Percentiles rank a stretch among this genome's conserved stretches.
phyloP scores from a whole-genome alignment of 495 filamentous ascomycete genomes.

The Aspergillus campestris region DNA sequence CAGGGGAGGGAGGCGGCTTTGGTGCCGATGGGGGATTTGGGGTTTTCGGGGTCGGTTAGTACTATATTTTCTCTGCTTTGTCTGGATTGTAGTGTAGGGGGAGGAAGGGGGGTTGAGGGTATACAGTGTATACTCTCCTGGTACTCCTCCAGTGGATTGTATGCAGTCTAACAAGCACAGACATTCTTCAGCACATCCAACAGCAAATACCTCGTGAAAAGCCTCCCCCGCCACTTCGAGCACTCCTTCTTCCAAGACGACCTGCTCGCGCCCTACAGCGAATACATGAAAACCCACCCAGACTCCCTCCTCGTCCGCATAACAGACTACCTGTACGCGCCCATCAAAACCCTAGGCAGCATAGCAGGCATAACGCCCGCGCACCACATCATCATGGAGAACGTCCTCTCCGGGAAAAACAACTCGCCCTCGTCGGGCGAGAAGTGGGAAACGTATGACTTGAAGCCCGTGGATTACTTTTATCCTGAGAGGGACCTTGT shows the following conservation, averaged over 20 bases:
- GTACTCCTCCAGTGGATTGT: not conserved
- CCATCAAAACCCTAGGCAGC: conserved; percentile 44
- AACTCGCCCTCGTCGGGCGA: conserved; percentile 25
- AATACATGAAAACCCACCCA: conserved; percentile 49
- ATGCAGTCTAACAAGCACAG: conserved; percentile 11
- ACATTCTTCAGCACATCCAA: conserved; percentile 62
- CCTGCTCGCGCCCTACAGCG: conserved; percentile 49
- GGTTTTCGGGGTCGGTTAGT: conserved; percentile 50
- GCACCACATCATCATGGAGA: conserved; percentile 68
- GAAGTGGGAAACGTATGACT: conserved; percentile 60
- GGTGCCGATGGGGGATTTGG: conserved; percentile 46
- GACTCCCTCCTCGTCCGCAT: conserved; percentile 57
- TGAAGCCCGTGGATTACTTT: conserved; percentile 65
- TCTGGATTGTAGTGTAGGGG: too few species aligned
- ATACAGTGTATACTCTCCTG: not conserved
- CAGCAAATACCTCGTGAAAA: conserved; percentile 56
- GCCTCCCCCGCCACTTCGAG: conserved; percentile 56
- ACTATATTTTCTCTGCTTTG: too few species aligned
- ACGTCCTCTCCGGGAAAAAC: conserved; percentile 50
- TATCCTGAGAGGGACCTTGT: conserved; percentile 62
- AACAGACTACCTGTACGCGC: conserved; percentile 53
- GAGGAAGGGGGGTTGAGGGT: too few species aligned
- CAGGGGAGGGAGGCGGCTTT: conserved; percentile 25
- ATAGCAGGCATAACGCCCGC: conserved; percentile 47
- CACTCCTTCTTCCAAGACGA: conserved; percentile 59